Evolutionary conservation across 768 basidiomycete genomes (phyloP), one percentile per base, ranked within the genome.

Genomic region (Gelatoporia subvermispora): DNA sequence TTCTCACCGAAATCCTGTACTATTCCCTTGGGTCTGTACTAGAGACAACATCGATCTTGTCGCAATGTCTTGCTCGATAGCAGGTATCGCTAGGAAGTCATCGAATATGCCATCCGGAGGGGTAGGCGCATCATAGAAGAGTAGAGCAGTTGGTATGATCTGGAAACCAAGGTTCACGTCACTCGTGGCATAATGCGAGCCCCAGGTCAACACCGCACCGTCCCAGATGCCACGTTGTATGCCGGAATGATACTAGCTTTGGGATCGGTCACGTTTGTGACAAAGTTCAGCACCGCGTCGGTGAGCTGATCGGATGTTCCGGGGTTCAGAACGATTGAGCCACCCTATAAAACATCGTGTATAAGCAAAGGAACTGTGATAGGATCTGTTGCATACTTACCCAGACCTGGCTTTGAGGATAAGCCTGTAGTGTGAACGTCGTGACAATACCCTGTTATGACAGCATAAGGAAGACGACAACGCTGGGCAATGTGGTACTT

Each of bases 101-200:
- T 78, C 74, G 48, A 76, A 79, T 34, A 15, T 24, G 1, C 75
- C 78, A 0, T 53, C 48, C 0, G 78, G 79, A 1, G 71, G 71
- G 0, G 59, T 68, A 15, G 82, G 81, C 0, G 54, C 76, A 54
- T 85, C 76, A 54, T 85, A 84, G 62, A 85, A 85, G 22, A 84
- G 43, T 2, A 79, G 43, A 5, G 65, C 62, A 48, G 55, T 55
- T 53, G 22, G 48, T 49, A 35, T 49, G 49, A 34, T 28, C 58
- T 47, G 28, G 15, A 13, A 25, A 3, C 35, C n/a, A n/a, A n/a
- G n/a, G n/a, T n/a, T n/a, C n/a, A n/a, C n/a, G n/a, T n/a, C n/a
- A n/a, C n/a, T n/a, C n/a, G n/a, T n/a, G n/a, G n/a, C n/a, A n/a
- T n/a, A n/a, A n/a, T n/a, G n/a, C n/a, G n/a, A n/a, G n/a, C n/a